These are phyloP conservation scores for Xylogone sp. DNA, from an alignment of 2,329 filamentous ascomycete genomes.

Conservation along the genomic window DNA sequence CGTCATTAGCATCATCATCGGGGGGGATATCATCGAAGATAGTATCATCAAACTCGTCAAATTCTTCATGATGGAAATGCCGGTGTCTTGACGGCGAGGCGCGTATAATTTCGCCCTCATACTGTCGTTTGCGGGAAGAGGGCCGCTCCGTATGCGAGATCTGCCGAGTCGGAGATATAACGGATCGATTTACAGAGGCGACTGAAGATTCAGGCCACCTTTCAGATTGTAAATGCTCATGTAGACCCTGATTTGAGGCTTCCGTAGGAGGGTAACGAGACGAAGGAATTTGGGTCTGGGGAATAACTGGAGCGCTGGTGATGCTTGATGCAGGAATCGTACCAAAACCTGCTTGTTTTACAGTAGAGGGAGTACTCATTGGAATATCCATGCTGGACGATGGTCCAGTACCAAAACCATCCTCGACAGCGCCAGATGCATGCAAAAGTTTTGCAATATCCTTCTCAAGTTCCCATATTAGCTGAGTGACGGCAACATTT, in stretches of 20 bases:
- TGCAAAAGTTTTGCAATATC: slow-evolving; percentile 19
- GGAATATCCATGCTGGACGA: neutral
- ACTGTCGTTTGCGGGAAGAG: neutral
- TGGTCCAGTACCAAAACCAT: slow-evolving; percentile 21
- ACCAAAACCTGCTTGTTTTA: neutral
- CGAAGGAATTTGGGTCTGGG: slow-evolving; percentile 24
- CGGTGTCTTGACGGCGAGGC: neutral
- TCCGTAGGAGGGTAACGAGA: slow-evolving; percentile 3
- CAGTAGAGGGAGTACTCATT: neutral
- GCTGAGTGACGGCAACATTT: slow-evolving; percentile 12
- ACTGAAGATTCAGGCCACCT: neutral
- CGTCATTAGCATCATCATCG: slow-evolving; percentile 19
- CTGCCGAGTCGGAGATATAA: neutral
- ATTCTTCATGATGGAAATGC: slow-evolving; percentile 3
- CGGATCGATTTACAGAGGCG: neutral
- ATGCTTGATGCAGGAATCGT: slow-evolving; percentile 15
- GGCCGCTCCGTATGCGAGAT: neutral
- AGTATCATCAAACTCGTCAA: slow-evolving; percentile 19
- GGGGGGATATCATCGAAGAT: slow-evolving; percentile 15
- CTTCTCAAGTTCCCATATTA: slow-evolving; percentile 21
- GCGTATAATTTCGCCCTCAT: neutral
- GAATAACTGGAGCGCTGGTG: slow-evolving; percentile 23
- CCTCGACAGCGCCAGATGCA: slow-evolving; percentile 22
- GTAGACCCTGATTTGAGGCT: neutral
- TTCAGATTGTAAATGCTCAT: neutral